Conservation (phyloP, 2,329 filamentous ascomycete genomes). For the Parafenestella ontariensis region DNA sequence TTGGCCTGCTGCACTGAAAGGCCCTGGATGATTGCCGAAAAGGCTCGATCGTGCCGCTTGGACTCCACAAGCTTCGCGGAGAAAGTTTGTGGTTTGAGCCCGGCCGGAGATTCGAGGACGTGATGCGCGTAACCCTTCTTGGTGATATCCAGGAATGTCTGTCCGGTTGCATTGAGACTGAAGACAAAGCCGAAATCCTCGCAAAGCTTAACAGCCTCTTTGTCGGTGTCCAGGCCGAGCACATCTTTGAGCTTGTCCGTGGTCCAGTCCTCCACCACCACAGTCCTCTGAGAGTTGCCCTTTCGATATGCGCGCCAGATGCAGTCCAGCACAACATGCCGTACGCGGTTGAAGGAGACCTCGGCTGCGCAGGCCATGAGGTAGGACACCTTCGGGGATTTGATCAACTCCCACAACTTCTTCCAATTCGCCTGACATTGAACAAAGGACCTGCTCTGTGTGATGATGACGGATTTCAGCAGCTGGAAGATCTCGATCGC, state of each 20-base stretch:
- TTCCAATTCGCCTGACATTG: conserved; percentile 66
- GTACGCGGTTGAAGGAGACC: conserved; percentile 66
- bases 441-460: conserved; percentile 58
- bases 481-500: conserved; percentile 65
- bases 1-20: conserved; percentile 61
- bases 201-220: conserved; percentile 63
- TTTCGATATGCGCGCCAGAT: conserved; percentile 63
- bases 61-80: conserved; percentile 63
- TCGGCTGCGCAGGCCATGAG: conserved; percentile 70
- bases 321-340: conserved; percentile 62
- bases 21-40: conserved; percentile 65
- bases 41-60: conserved; percentile 63
- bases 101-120: conserved; percentile 27
- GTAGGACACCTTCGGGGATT: conserved; percentile 64
- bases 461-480: conserved; percentile 60
- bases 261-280: conserved; percentile 59
- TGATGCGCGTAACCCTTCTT: conserved; percentile 49
- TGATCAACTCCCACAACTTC: conserved; percentile 64
- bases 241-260: conserved; percentile 58
- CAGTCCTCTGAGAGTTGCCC: conserved; percentile 55
- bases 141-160: conserved; percentile 61
- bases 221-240: conserved; percentile 63
- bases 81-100: conserved; percentile 58
- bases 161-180: conserved; percentile 53
- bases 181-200: conserved; percentile 62